Evolutionary conservation across 2,329 filamentous ascomycete genomes (phyloP).

Genomic region (Cercospora brassicicola): DNA sequence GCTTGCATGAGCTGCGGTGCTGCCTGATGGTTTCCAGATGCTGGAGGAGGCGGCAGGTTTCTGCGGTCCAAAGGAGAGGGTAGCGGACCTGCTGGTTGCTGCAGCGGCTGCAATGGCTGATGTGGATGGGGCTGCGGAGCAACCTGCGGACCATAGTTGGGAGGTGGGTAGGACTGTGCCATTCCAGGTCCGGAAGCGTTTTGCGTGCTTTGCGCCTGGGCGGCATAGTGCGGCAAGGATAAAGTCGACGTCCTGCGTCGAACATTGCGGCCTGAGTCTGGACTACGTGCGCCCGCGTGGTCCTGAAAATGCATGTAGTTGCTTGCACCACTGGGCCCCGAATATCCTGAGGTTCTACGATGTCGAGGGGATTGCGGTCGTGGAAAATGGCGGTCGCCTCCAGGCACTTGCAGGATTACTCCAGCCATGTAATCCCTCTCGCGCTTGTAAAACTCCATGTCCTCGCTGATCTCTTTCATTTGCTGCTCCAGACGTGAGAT

Average conservation of each 20-base stretch:
- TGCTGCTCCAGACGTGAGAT: conserved; percentile 69
- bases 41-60: conserved; percentile 16
- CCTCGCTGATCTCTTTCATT: conserved; percentile 65
- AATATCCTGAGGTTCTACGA: conserved; percentile 28
- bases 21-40: conserved; percentile 1
- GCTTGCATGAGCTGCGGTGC: conserved; percentile 35
- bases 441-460: conserved; percentile 70
- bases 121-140: conserved; percentile 25
- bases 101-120: conserved; percentile 15
- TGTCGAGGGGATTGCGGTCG: conserved; percentile 47
- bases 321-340: conserved; percentile 15
- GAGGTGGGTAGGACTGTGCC: conserved; percentile 25
- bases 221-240: conserved; percentile 29
- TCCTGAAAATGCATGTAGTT: conserved; percentile 30
- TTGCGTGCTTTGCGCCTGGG: conserved; percentile 10
- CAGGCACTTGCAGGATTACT: conserved; percentile 62
- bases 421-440: conserved; percentile 72
- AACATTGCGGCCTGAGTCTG: conserved; percentile 33
- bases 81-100: conserved; percentile 22
- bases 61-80: conserved; percentile 27
- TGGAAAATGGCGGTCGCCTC: conserved; percentile 49
- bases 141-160: conserved; percentile 25
- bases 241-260: conserved; percentile 33
- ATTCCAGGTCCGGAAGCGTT: conserved; percentile 11
- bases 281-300: conserved; percentile 26